phyloP scores from a whole-genome alignment of 768 basidiomycete genomes.

The Rhizopogon roseolus region DNA sequence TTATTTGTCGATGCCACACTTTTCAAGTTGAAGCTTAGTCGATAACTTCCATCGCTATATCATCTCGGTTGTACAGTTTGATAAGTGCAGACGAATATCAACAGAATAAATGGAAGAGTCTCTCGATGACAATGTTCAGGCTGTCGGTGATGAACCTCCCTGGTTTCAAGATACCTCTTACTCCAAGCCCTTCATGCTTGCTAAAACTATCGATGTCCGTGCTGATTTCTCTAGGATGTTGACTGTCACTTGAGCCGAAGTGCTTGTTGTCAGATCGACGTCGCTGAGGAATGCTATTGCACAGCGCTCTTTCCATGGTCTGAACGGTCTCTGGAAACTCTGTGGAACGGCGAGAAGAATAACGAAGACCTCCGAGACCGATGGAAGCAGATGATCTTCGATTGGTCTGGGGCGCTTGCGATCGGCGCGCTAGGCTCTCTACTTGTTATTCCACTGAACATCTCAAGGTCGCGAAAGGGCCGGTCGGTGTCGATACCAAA shows the following conservation, averaged over 20 bases:
- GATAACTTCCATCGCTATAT: not conserved
- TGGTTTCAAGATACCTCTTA: conserved; percentile 18
- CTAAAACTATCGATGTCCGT: conserved; percentile 42
- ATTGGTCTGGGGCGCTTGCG: conserved; percentile 49
- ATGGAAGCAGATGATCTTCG: conserved; percentile 44
- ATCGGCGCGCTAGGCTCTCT: conserved; percentile 34
- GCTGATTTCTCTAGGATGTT: conserved; percentile 1
- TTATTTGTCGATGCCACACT: too few species aligned
- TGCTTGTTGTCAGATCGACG: conserved; percentile 23
- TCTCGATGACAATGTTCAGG: not conserved
- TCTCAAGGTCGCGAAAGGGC: conserved; percentile 4
- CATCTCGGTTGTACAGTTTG: not conserved
- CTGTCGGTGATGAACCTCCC: not conserved
- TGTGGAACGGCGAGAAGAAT: conserved; percentile 32
- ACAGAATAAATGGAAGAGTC: not conserved
- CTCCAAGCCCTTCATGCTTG: conserved; percentile 37
- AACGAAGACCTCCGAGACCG: conserved; percentile 23
- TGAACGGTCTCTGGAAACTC: conserved; percentile 29
- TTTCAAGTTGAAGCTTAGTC: too few species aligned
- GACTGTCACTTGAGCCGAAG: conserved; percentile 8
- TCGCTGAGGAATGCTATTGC: conserved; percentile 26
- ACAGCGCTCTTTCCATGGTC: conserved; percentile 44
- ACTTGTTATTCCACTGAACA: conserved; percentile 18
- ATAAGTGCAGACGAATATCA: not conserved
- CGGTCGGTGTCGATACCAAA: not conserved